Conservation (phyloP, 495 filamentous ascomycete species). For the Penicillium robsamsonii region DNA sequence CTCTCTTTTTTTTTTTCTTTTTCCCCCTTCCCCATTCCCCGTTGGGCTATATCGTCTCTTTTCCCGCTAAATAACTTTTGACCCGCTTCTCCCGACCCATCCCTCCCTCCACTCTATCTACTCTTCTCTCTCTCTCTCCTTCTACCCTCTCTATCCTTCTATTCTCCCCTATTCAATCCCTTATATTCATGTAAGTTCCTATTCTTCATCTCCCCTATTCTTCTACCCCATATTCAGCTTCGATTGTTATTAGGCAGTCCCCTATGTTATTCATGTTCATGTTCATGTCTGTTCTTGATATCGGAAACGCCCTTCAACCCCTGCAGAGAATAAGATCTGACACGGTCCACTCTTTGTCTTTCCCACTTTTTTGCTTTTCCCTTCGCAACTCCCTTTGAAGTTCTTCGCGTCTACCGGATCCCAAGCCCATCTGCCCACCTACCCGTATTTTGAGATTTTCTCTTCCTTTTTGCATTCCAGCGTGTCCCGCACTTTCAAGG, state of each 20-base stretch:
- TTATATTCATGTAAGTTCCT: background rate
- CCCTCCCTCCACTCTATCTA: conserved; percentile 17
- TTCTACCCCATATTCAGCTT: conserved; percentile 3
- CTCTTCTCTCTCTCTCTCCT: conserved; percentile 15
- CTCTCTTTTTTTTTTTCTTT: conserved; percentile 16
- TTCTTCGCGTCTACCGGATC: conserved; percentile 1
- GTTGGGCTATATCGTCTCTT: conserved; percentile 19
- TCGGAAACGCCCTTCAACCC: conserved; percentile 26
- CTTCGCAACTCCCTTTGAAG: conserved; percentile 15
- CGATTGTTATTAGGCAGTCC: background rate
- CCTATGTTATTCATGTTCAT: conserved; percentile 9
- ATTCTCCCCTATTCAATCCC: background rate
- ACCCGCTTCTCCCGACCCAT: conserved; percentile 13
- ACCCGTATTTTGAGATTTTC: conserved; percentile 28
- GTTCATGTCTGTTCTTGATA: conserved; percentile 19
- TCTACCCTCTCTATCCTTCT: conserved; percentile 9
- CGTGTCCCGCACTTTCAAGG: conserved; percentile 18
- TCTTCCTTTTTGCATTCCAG: conserved; percentile 16
- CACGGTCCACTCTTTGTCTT: conserved; percentile 33
- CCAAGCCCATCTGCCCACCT: conserved; percentile 11
- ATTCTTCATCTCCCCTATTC: conserved; percentile 9
- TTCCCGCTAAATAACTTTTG: conserved; percentile 3
- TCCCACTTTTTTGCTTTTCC: conserved; percentile 20
- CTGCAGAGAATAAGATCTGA: conserved; percentile 33
- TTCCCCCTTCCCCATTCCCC: conserved; percentile 23